phyloP scores from a whole-genome alignment of 73 alveolate species.

The Paraurostyla sp. region DNA sequence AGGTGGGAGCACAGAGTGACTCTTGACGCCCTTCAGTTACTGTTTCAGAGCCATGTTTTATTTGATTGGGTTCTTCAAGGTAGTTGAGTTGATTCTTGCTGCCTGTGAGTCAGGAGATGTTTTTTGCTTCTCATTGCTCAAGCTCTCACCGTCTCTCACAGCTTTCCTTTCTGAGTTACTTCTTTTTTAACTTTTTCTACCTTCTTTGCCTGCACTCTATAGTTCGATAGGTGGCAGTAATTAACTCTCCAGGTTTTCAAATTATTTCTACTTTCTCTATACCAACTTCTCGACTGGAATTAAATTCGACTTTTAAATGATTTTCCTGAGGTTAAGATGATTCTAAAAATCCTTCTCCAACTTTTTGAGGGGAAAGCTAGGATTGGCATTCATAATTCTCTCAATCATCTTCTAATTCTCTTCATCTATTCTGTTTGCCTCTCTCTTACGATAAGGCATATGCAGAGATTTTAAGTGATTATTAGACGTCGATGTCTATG shows the following conservation, averaged over 20 bases:
- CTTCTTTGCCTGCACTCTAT: neutral
- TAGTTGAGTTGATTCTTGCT: too few relatives aligned
- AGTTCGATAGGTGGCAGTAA: constrained; percentile 39
- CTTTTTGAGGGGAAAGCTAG: constrained; percentile 7
- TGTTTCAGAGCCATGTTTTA: too few relatives aligned
- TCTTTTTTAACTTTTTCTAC: neutral
- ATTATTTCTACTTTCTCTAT: neutral
- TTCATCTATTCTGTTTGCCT: constrained; percentile 44
- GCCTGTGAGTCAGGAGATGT: too few relatives aligned
- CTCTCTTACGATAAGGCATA: constrained; percentile 16
- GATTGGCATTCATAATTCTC: constrained; percentile 47
- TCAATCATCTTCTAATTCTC: constrained; percentile 49
- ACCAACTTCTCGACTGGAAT: constrained; percentile 44
- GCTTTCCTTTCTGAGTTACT: constrained; percentile 1
- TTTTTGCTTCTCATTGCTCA: too few relatives aligned
- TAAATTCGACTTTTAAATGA: neutral
- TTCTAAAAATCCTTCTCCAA: constrained; percentile 26
- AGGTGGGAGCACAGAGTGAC: constrained; percentile 6
- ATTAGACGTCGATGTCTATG: neutral
- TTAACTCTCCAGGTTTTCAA: constrained; percentile 6
- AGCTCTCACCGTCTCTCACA: too few relatives aligned
- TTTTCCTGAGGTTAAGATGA: constrained; percentile 18
- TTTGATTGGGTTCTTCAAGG: too few relatives aligned
- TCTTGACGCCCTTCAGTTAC: neutral
- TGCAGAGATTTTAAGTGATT: constrained; percentile 36